Conservation (phyloP, 768 basidiomycete species). For the Mycena crocata region DNA sequence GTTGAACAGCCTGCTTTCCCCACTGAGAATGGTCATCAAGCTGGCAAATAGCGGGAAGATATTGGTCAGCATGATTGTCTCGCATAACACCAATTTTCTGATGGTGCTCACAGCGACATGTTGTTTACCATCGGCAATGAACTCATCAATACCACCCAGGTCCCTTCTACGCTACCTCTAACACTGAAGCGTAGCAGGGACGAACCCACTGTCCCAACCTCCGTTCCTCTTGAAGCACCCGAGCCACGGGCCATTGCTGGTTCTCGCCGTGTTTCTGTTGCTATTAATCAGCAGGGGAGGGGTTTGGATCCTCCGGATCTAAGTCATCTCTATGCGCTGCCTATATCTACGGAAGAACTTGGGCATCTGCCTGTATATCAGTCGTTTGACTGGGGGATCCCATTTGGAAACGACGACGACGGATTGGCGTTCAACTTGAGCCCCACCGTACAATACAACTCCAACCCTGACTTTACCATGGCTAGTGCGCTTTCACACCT, state of each 20-base stretch:
- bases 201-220: neutral
- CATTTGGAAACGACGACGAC: neutral
- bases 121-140: conserved; percentile 25
- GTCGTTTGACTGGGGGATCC: conserved; percentile 23
- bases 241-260: conserved; percentile 10
- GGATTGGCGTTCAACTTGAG: conserved; percentile 1
- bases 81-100: neutral
- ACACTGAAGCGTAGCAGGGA: conserved; percentile 21
- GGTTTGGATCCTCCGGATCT: neutral
- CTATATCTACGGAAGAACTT: conserved; percentile 57
- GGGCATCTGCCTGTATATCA: conserved; percentile 54
- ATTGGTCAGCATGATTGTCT: conserved; percentile 10
- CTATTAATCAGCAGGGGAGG: neutral
- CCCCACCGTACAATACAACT: neutral
- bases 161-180: neutral
- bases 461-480: neutral
- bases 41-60: conserved; percentile 24
- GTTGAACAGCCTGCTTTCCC: neutral
- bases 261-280: neutral
- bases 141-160: conserved; percentile 17
- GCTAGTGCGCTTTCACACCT: neutral
- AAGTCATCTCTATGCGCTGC: conserved; percentile 43
- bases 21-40: neutral
- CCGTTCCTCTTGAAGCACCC: neutral
- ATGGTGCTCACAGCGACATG: conserved; percentile 14